A percentile compares a stretch with the other conserved stretches of the same genome.
phyloP scores from a whole-genome alignment of 2,329 filamentous ascomycete genomes.

The Phyllachora maydis region DNA sequence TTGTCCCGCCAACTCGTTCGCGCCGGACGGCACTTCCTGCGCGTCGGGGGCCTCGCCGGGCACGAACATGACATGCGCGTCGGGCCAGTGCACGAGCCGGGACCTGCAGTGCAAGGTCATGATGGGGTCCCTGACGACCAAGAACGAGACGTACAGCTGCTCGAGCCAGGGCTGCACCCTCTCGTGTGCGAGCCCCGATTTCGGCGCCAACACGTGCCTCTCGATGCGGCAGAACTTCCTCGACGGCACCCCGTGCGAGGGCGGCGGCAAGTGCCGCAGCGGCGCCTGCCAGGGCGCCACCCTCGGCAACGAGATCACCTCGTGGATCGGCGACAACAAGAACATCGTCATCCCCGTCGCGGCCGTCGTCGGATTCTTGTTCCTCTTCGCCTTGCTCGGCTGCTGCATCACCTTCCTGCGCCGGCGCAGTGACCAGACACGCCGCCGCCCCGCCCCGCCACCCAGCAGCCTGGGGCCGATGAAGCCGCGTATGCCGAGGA shows the following conservation, averaged over 20 bases:
- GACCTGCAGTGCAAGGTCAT: constrained; percentile 74
- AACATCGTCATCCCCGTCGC: constrained; percentile 65
- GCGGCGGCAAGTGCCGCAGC: constrained; percentile 59
- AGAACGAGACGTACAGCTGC: constrained; percentile 67
- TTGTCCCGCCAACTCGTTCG: constrained; percentile 55
- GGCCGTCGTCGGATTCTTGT: constrained; percentile 47
- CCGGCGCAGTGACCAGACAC: constrained; percentile 15
- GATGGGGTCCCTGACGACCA: constrained; percentile 53
- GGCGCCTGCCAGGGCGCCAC: constrained; percentile 57
- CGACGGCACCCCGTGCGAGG: constrained; percentile 71
- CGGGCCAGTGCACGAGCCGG: constrained; percentile 84
- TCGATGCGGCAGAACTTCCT: constrained; percentile 78
- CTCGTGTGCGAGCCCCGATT: constrained; percentile 51
- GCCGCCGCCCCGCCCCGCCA: no score
- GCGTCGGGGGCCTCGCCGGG: constrained; percentile 43
- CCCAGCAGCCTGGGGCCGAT: no score
- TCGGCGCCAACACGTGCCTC: constrained; percentile 46
- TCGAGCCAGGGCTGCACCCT: constrained; percentile 52
- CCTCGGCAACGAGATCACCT: constrained; percentile 46
- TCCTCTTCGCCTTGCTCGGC: constrained; percentile 46
- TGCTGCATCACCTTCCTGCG: constrained; percentile 42
- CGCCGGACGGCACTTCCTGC: constrained; percentile 51
- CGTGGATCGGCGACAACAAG: constrained; percentile 62
- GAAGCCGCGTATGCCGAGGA: no score
- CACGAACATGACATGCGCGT: constrained; percentile 53